Conservation (phyloP, 805 yeast genomes). For the Lipomyces anomalus region DNA sequence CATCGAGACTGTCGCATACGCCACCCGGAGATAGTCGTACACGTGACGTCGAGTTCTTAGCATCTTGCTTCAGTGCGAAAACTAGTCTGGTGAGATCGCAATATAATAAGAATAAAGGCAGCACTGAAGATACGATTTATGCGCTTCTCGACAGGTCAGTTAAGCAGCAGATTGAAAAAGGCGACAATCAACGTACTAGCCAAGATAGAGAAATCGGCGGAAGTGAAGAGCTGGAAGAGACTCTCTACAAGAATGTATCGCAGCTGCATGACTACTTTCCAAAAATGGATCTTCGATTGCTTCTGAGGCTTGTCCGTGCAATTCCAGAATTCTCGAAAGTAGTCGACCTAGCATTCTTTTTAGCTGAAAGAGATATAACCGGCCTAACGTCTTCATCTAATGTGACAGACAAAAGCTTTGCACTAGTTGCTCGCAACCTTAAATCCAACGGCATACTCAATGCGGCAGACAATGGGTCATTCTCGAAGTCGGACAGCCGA, state of each 20-base stretch:
- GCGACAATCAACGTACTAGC: not conserved
- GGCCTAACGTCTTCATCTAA: not conserved
- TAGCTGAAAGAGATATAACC: not conserved
- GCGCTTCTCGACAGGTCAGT: not conserved
- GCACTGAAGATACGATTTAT: not conserved
- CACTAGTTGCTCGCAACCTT: not conserved
- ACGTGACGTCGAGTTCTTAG: not conserved
- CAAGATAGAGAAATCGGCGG: not conserved
- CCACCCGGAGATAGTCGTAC: not conserved
- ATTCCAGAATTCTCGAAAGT: not conserved
- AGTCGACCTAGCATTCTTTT: not conserved
- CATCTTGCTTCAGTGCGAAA: too few species aligned
- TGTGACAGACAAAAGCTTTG: not conserved
- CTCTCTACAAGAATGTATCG: not conserved
- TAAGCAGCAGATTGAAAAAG: not conserved
- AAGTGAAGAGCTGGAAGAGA: not conserved
- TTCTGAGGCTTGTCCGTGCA: not conserved
- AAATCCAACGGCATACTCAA: not conserved
- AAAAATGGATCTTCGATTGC: not conserved
- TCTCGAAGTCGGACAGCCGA: not conserved
- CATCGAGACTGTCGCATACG: too few species aligned
- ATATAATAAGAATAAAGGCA: too few species aligned
- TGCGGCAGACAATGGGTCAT: not conserved
- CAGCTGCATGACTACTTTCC: not conserved
- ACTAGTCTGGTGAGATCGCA: too few species aligned